Percentiles rank a stretch among this genome's conserved stretches.
Conservation (phyloP, 768 basidiomycete species). For the Podaxis sp. region DNA sequence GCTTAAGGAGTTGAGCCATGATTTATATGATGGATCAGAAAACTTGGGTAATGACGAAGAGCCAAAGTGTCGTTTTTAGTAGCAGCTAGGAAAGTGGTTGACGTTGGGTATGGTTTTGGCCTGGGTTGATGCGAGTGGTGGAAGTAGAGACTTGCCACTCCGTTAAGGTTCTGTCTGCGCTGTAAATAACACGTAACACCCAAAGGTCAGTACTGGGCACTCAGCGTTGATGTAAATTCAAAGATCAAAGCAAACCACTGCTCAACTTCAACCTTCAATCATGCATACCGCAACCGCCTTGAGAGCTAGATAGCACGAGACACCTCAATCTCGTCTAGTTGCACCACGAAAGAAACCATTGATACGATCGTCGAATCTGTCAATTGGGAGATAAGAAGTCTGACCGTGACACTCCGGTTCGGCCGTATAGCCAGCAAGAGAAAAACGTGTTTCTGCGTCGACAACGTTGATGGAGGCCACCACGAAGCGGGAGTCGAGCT, state of each 20-base stretch:
- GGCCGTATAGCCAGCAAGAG: conserved; percentile 51
- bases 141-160: conserved; percentile 83
- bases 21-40: not conserved
- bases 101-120: conserved; percentile 23
- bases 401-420: conserved; percentile 92
- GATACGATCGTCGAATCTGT: conserved; percentile 79
- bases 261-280: conserved; percentile 78
- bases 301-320: conserved; percentile 46
- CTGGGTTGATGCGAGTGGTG: conserved; percentile 61
- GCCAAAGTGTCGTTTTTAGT: not conserved
- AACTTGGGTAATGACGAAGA: not conserved
- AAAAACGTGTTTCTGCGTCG: conserved; percentile 33
- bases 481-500: conserved; percentile 79
- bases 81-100: not conserved
- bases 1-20: not conserved
- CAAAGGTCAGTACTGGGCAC: not conserved
- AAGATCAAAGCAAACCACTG: conserved; percentile 33
- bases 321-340: conserved; percentile 19
- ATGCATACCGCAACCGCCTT: conserved; percentile 73
- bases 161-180: conserved; percentile 78
- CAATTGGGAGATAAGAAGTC: conserved; percentile 91
- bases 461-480: conserved; percentile 64
- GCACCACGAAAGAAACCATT: conserved; percentile 65
- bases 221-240: not conserved
- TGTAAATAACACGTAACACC: conserved; percentile 23